Percentiles rank a stretch among this genome's conserved stretches.
Conservation (phyloP, 139 green algal genomes). For the Coccomyxa sp. region DNA sequence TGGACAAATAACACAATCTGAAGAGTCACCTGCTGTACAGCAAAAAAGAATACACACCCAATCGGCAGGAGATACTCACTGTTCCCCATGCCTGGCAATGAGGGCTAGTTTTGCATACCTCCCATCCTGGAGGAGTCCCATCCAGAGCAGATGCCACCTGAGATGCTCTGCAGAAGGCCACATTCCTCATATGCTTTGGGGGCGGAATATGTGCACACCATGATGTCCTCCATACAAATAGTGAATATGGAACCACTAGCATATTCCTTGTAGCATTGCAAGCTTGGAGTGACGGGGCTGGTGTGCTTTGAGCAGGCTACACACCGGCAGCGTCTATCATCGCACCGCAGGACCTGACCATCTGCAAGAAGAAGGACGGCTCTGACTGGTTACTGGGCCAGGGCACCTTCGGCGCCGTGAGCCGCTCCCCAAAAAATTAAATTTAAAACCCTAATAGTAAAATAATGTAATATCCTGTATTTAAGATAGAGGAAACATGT, state of each 20-base stretch:
- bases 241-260: neutral
- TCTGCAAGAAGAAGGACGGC: constrained; percentile 3
- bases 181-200: neutral
- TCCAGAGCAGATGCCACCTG: no score
- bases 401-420: neutral
- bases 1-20: no score
- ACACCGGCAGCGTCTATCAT: neutral
- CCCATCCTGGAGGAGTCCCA: no score
- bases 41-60: no score
- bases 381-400: constrained; percentile 1
- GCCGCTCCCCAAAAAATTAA: neutral
- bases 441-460: neutral
- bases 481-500: neutral
- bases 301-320: neutral
- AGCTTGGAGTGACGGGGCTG: neutral
- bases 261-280: neutral
- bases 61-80: no score
- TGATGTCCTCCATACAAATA: no score
- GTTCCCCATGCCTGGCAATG: no score
- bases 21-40: no score
- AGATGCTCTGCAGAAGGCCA: no score
- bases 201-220: no score
- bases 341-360: neutral
- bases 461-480: neutral
- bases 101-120: no score